Evolutionary conservation across 768 basidiomycete genomes (phyloP).

Genomic region (Kwoniella europaea): DNA sequence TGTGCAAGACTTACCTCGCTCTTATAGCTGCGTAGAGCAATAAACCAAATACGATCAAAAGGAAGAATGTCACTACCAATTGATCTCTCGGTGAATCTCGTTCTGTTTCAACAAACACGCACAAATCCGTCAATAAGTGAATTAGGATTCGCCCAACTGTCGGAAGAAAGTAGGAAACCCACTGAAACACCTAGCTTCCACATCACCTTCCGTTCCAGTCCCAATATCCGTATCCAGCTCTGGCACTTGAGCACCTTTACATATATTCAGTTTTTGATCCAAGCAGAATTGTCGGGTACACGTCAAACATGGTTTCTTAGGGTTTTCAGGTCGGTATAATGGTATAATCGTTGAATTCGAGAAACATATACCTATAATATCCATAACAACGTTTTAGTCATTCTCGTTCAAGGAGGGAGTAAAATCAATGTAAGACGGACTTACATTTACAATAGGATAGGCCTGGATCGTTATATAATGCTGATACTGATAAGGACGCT

Average conservation of each 20-base stretch:
- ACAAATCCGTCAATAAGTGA: too few relatives aligned
- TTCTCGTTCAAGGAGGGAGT: too few relatives aligned
- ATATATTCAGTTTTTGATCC: conserved; percentile 85
- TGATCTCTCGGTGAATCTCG: conserved; percentile 95
- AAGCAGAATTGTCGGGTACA: conserved; percentile 96
- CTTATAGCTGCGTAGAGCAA: conserved; percentile 78
- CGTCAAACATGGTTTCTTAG: conserved; percentile 85
- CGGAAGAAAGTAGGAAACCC: too few relatives aligned
- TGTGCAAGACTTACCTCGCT: conserved; percentile 33
- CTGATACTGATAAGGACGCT: conserved; percentile 8
- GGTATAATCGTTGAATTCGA: conserved; percentile 84
- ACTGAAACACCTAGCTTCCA: conserved; percentile 96
- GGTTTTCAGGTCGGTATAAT: conserved; percentile 78
- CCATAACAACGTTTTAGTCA: too few relatives aligned
- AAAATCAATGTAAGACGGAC: conserved; percentile 11
- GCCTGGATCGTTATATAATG: conserved; percentile 49
- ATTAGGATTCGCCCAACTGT: too few relatives aligned
- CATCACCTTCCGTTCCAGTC: conserved; percentile 92
- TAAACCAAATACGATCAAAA: conserved; percentile 83
- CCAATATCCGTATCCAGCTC: conserved; percentile 90
- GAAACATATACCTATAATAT: conserved; percentile 80
- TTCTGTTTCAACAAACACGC: too few relatives aligned
- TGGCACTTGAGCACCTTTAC: conserved; percentile 64
- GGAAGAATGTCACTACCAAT: conserved; percentile 86
- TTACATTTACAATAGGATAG: conserved; percentile 58